Percentiles rank a stretch among this genome's conserved stretches.
These are phyloP conservation scores for Dactylella cylindrospora DNA, from an alignment of 2,329 filamentous ascomycete species.

Conservation along the genomic window DNA sequence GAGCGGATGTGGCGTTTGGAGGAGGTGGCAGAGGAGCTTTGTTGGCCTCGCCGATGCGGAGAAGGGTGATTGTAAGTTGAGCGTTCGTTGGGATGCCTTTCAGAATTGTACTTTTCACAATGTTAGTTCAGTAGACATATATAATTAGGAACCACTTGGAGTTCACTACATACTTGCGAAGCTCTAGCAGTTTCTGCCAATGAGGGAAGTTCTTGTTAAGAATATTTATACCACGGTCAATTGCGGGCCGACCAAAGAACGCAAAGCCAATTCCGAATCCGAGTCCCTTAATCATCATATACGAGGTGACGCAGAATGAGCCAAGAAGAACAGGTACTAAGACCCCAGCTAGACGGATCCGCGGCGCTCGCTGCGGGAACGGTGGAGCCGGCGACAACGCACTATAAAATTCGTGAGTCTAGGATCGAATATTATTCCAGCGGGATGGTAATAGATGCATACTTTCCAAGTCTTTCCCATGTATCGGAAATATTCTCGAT, in stretches of 20 bases:
- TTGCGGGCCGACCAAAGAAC: slow-evolving; percentile 78
- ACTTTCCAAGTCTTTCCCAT: slow-evolving; percentile 66
- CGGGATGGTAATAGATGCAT: slow-evolving; percentile 19
- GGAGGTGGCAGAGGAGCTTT: slow-evolving; percentile 72
- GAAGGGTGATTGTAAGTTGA: slow-evolving; percentile 75
- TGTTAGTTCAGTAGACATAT: slow-evolving; percentile 41
- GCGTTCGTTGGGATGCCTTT: slow-evolving; percentile 84
- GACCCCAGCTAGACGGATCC: slow-evolving; percentile 60
- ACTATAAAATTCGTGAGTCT: slow-evolving; percentile 50
- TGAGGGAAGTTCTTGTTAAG: slow-evolving; percentile 59
- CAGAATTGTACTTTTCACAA: slow-evolving; percentile 62
- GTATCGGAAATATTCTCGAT: slow-evolving; percentile 63
- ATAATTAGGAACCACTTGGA: slow-evolving; percentile 56
- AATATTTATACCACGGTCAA: slow-evolving; percentile 62
- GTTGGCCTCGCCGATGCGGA: slow-evolving; percentile 79
- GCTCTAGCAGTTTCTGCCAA: slow-evolving; percentile 45
- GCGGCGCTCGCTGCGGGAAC: slow-evolving; percentile 60
- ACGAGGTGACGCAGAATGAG: slow-evolving; percentile 61
- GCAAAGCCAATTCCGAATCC: slow-evolving; percentile 70
- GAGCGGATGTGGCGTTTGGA: slow-evolving; percentile 45
- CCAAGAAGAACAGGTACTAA: slow-evolving; percentile 59
- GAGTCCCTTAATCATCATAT: slow-evolving; percentile 65
- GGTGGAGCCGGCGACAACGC: slow-evolving; percentile 66
- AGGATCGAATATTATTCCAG: slow-evolving; percentile 16
- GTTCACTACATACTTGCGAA: slow-evolving; percentile 50